Base-by-base conservation (phyloP, 2,329 filamentous ascomycete genomes). In the Metarhizium anisopliae region DNA sequence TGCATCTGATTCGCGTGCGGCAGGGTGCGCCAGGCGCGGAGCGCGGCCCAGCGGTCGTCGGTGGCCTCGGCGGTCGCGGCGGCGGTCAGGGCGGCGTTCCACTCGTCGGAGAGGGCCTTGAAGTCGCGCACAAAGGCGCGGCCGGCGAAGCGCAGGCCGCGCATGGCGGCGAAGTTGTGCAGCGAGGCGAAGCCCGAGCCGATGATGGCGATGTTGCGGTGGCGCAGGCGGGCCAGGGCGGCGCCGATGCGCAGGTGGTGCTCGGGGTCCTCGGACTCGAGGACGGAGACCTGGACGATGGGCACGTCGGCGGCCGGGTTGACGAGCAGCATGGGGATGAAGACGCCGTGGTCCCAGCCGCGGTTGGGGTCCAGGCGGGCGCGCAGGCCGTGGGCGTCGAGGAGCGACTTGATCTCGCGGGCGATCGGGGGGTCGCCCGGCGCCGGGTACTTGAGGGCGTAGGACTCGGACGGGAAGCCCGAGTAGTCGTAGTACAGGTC, bases 271-370 rank as follows among this genome's bases (percentile, higher is more conserved):
- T 84, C 80, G 18, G 73, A 77, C 32, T 62, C 60, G 3, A 84
- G 74, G 11, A 84, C 78, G 1, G 77, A 81, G 55, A 84, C 62
- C 63, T 83, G 81, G n/a, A 84, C 70, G 35, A 84, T 71, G 51
- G 81, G 81, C 2, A 81, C 64, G 56, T 74, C 68, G 59, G 79
- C 81, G 47, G 69, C 61, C 20, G 81, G 81, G 55, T 77, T 67
- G 61, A 80, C 75, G 47, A 84, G 77, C 50, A 76, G 71, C 68
- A 84, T 71, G 6, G 81, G 81, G 30, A 84, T 67, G 64, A 83
- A 84, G 56, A 84, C 79, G 68, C 81, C 81, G 63, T 84, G 81
- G 63, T 84, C 81, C 81, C 81, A 84, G 56, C 76, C 70, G 45
- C 76, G 72, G 56, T 66, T 53, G 14, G 54, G 59, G 58, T 79